Percentiles rank a stretch among this genome's conserved stretches.
Conservation (phyloP, 371 early-diverging fungal species). For the Mortierella sp. region DNA sequence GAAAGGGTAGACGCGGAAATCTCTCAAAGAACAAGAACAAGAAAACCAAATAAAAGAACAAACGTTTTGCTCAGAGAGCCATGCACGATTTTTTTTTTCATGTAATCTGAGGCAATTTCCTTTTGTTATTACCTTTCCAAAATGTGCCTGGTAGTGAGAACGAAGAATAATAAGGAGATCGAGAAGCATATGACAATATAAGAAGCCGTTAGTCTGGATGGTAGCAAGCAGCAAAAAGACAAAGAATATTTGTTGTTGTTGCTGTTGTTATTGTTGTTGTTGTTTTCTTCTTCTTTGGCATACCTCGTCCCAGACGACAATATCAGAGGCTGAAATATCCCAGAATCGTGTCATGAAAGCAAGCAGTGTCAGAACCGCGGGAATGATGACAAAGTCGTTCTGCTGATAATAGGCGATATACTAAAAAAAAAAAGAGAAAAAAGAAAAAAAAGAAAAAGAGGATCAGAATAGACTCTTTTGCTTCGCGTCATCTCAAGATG, state of each 20-base stretch:
- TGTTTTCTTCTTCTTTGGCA: not conserved
- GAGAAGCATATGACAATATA: slow-evolving; percentile 38
- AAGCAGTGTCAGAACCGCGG: slow-evolving; percentile 66
- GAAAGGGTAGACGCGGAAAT: too few species aligned
- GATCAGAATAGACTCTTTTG: not conserved
- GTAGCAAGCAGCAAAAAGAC: slow-evolving; percentile 3
- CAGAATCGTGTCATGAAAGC: slow-evolving; percentile 86
- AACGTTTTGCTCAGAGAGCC: not conserved
- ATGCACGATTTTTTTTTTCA: not conserved
- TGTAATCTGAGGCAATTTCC: too few species aligned
- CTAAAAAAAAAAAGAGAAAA: slow-evolving; percentile 8
- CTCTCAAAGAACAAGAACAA: too few species aligned
- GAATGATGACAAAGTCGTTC: slow-evolving; percentile 63
- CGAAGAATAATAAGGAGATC: not conserved
- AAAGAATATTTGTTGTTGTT: too few species aligned
- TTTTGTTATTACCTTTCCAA: slow-evolving; percentile 75
- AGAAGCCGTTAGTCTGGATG: slow-evolving; percentile 30
- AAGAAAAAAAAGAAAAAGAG: not conserved
- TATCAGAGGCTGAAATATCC: slow-evolving; percentile 75
- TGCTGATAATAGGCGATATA: slow-evolving; percentile 59
- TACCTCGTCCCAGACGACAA: slow-evolving; percentile 89
- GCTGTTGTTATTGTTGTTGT: too few species aligned
- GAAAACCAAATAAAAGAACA: too few species aligned
- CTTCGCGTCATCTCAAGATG: not conserved
- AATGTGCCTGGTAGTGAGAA: slow-evolving; percentile 90